Conservation (phyloP, 2,329 filamentous ascomycete genomes). For the Alternaria metachromatica region DNA sequence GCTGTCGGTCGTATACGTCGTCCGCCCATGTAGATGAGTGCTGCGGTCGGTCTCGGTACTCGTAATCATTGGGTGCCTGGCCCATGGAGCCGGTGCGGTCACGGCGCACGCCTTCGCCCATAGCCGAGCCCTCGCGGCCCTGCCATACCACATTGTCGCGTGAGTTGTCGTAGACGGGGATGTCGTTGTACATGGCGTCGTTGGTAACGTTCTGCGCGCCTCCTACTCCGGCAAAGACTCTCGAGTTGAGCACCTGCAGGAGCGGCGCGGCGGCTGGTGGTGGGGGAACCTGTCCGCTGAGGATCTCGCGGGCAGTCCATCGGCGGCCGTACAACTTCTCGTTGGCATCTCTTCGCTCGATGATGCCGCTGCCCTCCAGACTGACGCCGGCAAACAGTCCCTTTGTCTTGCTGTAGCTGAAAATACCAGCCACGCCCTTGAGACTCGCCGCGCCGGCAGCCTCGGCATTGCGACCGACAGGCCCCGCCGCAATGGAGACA, state of each 20-base stretch:
- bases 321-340: conserved; percentile 91
- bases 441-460: conserved; percentile 92
- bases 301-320: conserved; percentile 80
- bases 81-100: conserved; percentile 53
- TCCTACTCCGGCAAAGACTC: conserved; percentile 76
- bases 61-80: conserved; percentile 52
- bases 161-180: conserved; percentile 83
- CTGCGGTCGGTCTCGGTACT: conserved; percentile 63
- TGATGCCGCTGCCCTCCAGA: conserved; percentile 88
- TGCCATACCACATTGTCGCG: conserved; percentile 88
- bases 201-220: conserved; percentile 30
- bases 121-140: conserved; percentile 72
- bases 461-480: conserved; percentile 92
- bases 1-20: conserved; percentile 70
- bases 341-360: conserved; percentile 95
- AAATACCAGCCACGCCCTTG: conserved; percentile 87
- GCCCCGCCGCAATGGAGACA: conserved; percentile 92
- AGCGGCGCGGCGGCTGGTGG: conserved; percentile 85
- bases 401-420: conserved; percentile 98
- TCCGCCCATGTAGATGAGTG: conserved; percentile 77
- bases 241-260: conserved; percentile 82
- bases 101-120: conserved; percentile 69
- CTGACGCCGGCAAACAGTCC: conserved; percentile 95
- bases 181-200: conserved; percentile 77
- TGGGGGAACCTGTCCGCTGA: conserved; percentile 77